Conservation (phyloP, 176 grass and related monocot genomes). For the Hordeum marinum region DNA sequence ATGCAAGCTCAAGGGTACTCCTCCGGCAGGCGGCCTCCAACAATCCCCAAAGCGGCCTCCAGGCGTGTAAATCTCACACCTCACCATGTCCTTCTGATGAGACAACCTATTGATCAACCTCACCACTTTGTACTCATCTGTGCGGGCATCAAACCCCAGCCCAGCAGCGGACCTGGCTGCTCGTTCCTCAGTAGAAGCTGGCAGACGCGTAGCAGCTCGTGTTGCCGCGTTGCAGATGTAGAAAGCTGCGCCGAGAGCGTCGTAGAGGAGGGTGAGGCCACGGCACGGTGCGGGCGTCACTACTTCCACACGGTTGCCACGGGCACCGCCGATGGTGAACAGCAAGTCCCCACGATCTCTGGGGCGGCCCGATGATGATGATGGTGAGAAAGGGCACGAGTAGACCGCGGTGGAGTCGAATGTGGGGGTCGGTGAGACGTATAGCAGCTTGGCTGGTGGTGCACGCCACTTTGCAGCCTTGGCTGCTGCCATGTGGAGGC, state of each 20-base stretch:
- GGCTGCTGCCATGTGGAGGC: neutral
- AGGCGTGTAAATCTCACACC: neutral
- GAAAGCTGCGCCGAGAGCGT: neutral
- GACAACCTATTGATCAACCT: neutral
- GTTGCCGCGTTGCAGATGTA: conserved; percentile 27
- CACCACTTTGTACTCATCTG: conserved; percentile 4
- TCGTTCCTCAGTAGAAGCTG: neutral
- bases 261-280: conserved; percentile 22
- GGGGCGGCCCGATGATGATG: neutral
- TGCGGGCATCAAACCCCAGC: conserved; percentile 9
- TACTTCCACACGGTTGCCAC: neutral
- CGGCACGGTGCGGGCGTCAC: neutral
- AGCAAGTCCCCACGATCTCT: neutral
- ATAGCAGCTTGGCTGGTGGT: neutral
- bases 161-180: neutral
- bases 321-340: neutral
- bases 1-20: neutral
- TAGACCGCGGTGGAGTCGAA: neutral
- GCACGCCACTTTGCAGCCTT: neutral
- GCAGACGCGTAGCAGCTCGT: neutral
- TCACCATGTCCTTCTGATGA: neutral
- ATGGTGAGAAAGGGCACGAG: neutral
- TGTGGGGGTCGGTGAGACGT: neutral
- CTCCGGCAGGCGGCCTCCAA: neutral
- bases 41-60: too few species aligned